Evolutionary conservation across 2,329 filamentous ascomycete genomes (phyloP), one percentile per base, ranked within the genome.

Genomic region (Neonectria ditissima): DNA sequence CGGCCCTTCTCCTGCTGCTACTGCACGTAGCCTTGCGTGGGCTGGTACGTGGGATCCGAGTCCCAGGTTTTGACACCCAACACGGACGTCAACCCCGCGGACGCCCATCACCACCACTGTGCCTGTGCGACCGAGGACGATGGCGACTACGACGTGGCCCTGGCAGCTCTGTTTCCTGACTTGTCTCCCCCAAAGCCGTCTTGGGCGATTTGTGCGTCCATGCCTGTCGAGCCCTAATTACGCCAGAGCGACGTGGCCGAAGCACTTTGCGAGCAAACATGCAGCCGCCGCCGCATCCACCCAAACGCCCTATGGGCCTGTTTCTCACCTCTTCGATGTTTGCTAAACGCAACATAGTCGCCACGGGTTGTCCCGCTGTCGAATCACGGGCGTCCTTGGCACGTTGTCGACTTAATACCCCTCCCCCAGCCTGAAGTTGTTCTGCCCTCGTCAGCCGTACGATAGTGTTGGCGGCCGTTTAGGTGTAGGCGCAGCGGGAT

Each of bases 271-370:
- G 16, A 32, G 54, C 54, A 57, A 57, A 57, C 54, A 57, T 48
- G 54, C 44, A 30, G 28, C 22, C 22, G 22, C 16, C 22, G n/a
- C 5, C 16, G 47, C 47, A 50, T 32, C n/a, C 28, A 8, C 45
- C 39, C 11, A 34, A 34, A 13, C 48, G 39, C 32, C 20, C 28
- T 41, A 44, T 44, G 43, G 48, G 11, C 20, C 56, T 30, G 10
- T 37, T 13, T 24, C 48, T 11, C 28, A 20, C 10, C 9, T 50
- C 47, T 18, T 11, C 16, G 5, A 53, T 64, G 58, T 66, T 61
- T 65, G 62, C 55, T 62, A 18, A 16, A 62, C 63, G 54, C 61
- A 62, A 58, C 65, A 64, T 69, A 54, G 50, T 28, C 39, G 51
- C 39, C 20, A 37, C 39, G 54, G 64, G 64, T 61, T 73, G 65